These are phyloP conservation scores for Fusarium sp. DNA, from an alignment of 2,329 filamentous ascomycete species.

Conservation along the genomic window DNA sequence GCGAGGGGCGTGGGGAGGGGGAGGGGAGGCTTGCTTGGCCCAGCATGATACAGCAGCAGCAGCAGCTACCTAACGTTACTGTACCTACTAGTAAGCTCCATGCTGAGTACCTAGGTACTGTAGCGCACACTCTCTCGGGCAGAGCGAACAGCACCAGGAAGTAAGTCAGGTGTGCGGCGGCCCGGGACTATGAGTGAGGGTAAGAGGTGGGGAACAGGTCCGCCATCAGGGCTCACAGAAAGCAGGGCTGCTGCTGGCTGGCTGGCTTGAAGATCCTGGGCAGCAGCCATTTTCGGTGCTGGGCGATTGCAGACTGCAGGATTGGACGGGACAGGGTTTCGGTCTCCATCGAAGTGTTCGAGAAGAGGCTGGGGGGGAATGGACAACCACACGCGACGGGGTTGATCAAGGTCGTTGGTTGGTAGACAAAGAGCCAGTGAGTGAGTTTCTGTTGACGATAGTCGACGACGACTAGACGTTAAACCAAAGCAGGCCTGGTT, in stretches of 20 bases:
- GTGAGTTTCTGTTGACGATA: not conserved
- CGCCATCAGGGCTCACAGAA: constrained; percentile 31
- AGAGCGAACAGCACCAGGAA: not conserved
- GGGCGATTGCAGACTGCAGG: constrained; percentile 26
- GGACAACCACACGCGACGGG: constrained; percentile 25
- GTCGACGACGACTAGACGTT: not conserved
- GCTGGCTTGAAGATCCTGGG: constrained; percentile 17
- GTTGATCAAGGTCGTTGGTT: constrained; percentile 15
- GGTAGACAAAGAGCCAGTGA: not conserved
- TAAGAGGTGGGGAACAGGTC: constrained; percentile 26
- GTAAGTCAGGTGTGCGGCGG: not conserved
- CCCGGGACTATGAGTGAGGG: constrained; percentile 9
- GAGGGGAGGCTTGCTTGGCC: not conserved
- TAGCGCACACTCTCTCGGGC: not conserved
- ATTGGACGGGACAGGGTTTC: constrained; percentile 12
- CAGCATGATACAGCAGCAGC: constrained; percentile 20
- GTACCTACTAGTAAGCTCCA: not conserved
- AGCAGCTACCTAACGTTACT: not conserved
- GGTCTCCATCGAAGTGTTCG: constrained; percentile 28
- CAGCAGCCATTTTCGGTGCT: constrained; percentile 21
- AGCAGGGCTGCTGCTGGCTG: not conserved
- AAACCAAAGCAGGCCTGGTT: constrained; percentile 29
- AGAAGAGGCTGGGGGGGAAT: constrained; percentile 28
- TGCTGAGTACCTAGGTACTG: constrained; percentile 2
- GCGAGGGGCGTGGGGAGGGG: constrained; percentile 2